These are phyloP conservation scores for Cladobotryum protrusum DNA, from an alignment of 2,329 filamentous ascomycete species.

Conservation along the genomic window DNA sequence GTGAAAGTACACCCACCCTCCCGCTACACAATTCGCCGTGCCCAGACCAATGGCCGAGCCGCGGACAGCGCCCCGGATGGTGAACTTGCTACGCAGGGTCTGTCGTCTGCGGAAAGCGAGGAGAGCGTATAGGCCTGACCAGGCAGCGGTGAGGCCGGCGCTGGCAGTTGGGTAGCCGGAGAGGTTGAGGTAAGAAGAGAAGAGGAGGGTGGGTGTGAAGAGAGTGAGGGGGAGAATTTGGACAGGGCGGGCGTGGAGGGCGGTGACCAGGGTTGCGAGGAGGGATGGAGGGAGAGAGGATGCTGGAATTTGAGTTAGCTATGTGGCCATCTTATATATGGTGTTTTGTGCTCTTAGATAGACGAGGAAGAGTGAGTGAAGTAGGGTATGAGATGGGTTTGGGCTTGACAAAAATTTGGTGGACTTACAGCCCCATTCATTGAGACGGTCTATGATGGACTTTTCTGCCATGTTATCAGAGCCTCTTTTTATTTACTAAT, in stretches of 20 bases:
- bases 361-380: neutral
- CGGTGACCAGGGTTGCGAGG: constrained; percentile 49
- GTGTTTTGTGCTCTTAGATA: too few relatives aligned
- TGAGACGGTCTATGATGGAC: constrained; percentile 9
- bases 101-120: constrained; percentile 46
- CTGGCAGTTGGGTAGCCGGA: constrained; percentile 52
- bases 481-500: neutral
- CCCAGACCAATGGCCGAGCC: constrained; percentile 46
- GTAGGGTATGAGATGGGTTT: neutral
- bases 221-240: constrained; percentile 46
- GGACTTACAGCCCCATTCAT: constrained; percentile 13
- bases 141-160: constrained; percentile 50
- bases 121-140: constrained; percentile 52
- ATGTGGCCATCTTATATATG: too few relatives aligned
- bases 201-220: constrained; percentile 47
- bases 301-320: constrained; percentile 28
- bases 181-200: constrained; percentile 54
- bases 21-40: constrained; percentile 41
- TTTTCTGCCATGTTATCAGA: neutral
- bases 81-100: constrained; percentile 35
- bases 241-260: constrained; percentile 50
- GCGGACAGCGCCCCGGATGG: constrained; percentile 44
- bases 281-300: constrained; percentile 49
- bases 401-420: neutral
- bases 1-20: constrained; percentile 45